Percentiles rank a stretch among this genome's conserved stretches.
These are phyloP conservation scores for Paragyromitra xinjiangensis DNA, from an alignment of 495 filamentous ascomycete species.

Conservation along the genomic window DNA sequence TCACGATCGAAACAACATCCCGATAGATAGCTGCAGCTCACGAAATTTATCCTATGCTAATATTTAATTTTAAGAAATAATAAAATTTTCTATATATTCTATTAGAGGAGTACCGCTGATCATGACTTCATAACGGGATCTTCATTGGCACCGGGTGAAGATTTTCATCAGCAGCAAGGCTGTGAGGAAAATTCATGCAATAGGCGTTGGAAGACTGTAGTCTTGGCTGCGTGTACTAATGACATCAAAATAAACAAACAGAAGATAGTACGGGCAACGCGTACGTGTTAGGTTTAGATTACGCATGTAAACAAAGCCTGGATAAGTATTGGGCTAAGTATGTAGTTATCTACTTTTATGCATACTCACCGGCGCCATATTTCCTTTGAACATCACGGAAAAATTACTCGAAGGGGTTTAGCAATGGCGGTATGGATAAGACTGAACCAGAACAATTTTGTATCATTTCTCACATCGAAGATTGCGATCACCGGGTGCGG, in stretches of 20 bases:
- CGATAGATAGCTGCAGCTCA: background rate
- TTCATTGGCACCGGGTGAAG: conserved; percentile 16
- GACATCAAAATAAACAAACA: conserved; percentile 7
- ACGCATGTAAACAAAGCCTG: too few relatives aligned
- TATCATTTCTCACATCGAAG: background rate
- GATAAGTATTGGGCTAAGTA: background rate
- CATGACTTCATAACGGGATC: conserved; percentile 31
- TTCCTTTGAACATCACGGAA: background rate
- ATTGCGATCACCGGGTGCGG: conserved; percentile 1
- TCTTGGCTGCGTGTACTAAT: background rate
- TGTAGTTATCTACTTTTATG: background rate
- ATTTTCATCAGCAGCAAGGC: background rate
- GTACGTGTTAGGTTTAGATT: conserved; percentile 3
- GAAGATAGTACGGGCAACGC: conserved; percentile 5
- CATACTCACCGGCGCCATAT: background rate
- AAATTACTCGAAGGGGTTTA: conserved; percentile 1
- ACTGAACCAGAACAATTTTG: background rate
- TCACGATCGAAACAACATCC: too few relatives aligned
- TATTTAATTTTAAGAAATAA: background rate
- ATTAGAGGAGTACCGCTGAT: conserved; percentile 21
- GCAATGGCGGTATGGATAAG: background rate
- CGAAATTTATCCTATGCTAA: background rate
- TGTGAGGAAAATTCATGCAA: background rate
- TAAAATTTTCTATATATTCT: background rate
- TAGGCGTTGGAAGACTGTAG: background rate